phyloP scores from a whole-genome alignment of 257 asterid genomes.

The Hygrophila difformis region DNA sequence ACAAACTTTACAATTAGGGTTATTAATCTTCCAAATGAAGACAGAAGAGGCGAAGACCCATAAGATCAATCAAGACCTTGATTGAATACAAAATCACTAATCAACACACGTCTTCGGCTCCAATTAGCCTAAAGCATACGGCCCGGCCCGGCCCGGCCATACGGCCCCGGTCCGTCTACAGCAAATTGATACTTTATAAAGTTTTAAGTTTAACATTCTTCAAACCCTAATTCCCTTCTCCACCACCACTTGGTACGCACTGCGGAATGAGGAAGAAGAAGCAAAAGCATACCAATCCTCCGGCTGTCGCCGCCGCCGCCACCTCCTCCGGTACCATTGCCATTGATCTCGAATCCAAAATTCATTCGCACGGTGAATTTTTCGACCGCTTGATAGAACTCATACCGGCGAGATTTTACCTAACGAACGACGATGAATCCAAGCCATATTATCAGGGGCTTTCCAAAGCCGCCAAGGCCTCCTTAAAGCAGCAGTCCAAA shows the following conservation, averaged over 20 bases:
- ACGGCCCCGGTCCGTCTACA: no score
- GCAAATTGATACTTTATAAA: no score
- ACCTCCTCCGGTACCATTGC: background rate
- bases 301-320: background rate
- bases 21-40: no score
- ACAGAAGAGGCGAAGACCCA: no score
- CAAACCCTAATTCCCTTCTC: slow-evolving; percentile 20
- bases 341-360: slow-evolving; percentile 31
- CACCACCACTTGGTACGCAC: no score
- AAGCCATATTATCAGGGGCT: slow-evolving; percentile 78
- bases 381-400: slow-evolving; percentile 56
- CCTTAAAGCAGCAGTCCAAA: slow-evolving; percentile 52
- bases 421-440: slow-evolving; percentile 59
- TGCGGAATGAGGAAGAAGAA: slow-evolving; percentile 39
- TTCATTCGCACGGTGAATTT: slow-evolving; percentile 40
- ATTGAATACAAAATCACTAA: no score
- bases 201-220: no score
- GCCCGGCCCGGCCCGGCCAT: no score
- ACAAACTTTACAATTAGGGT: no score
- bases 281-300: slow-evolving; percentile 20
- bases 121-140: no score
- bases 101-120: no score
- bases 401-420: slow-evolving; percentile 76
- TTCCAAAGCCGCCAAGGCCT: slow-evolving; percentile 70
- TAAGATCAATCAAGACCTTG: no score